Conservation (phyloP, 352 stramenopile genomes). For the Globisporangium irregulare region DNA sequence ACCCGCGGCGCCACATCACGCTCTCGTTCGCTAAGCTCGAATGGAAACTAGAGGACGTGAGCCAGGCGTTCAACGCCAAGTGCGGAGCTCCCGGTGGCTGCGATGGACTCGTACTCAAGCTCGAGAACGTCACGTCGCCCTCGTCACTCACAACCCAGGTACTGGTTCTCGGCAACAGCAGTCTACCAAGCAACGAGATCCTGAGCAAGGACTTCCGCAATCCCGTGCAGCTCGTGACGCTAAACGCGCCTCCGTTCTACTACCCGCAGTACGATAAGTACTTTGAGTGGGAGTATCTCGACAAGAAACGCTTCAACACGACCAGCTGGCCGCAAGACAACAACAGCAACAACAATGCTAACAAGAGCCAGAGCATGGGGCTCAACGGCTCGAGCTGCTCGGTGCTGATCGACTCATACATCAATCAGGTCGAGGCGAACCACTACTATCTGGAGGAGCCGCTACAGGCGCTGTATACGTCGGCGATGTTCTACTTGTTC, state of each 20-base stretch:
- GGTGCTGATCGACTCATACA: slow-evolving; percentile 3
- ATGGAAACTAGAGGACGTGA: not conserved
- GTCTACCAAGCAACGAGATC: not conserved
- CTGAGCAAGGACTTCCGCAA: not conserved
- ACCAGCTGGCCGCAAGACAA: not conserved
- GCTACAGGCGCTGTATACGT: slow-evolving; percentile 45
- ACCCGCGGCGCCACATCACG: not conserved
- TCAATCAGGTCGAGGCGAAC: slow-evolving; percentile 40
- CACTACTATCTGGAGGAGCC: slow-evolving; percentile 42
- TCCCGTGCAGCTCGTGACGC: not conserved
- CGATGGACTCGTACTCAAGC: not conserved
- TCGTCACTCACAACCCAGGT: not conserved
- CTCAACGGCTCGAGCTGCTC: not conserved
- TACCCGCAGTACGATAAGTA: not conserved
- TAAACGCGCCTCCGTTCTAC: not conserved
- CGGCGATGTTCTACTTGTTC: slow-evolving; percentile 51
- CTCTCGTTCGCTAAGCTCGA: not conserved
- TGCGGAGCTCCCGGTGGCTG: not conserved
- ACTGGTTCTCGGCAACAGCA: not conserved
- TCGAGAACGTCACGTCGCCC: not conserved
- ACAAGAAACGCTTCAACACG: not conserved
- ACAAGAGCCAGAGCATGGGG: not conserved
- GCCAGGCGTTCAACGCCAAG: not conserved
- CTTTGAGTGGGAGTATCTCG: not conserved
- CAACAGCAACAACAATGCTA: not conserved